Base-by-base conservation (phyloP, 495 filamentous ascomycete species). In the Tuber umbilicatum region DNA sequence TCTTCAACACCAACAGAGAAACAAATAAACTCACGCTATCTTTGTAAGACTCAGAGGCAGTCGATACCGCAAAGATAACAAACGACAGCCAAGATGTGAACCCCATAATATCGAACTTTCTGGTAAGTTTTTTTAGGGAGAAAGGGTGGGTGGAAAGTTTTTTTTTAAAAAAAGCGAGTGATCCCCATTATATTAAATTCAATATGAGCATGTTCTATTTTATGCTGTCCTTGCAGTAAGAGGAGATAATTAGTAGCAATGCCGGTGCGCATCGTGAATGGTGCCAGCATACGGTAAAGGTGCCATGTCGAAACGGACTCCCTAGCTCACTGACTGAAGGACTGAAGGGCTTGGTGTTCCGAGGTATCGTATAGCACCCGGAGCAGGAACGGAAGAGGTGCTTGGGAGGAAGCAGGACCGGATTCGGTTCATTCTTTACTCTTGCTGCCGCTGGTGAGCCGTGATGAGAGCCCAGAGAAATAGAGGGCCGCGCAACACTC, bases 1-100 rank as follows among this genome's bases (percentile, higher is more conserved):
- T n/a, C 50, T 31, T 60, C 50, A 60, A 31, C 31, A 67, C 73
- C 16, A 78, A 72, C 50, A 23, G 27, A 38, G 12, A 68, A 14
- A 12, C 1, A 31, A 60, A 27, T n/a, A 4, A 2, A 31, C n/a
- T 12, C n/a, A 60, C n/a, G n/a, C 50, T 60, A 31, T 60, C n/a
- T 16, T 60, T 4, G n/a, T 60, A 31, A 60, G 47, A 27, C 47
- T 23, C 12, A 60, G n/a, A 60, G n/a, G 50, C 23, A 10, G 50
- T 16, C n/a, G 31, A 31, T 27, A 31, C 50, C 12, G n/a, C n/a
- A 60, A 31, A 60, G 16, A 12, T 60, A 31, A 31, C 50, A 0
- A 60, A 60, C 1, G n/a, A 16, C 50, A 60, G 2, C n/a, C 50
- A 60, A 60, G 50, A 60, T 60, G n/a, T 60, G 16, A 60, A 3